phyloP scores from a whole-genome alignment of 345 rosid species.

The Firmiana major region DNA sequence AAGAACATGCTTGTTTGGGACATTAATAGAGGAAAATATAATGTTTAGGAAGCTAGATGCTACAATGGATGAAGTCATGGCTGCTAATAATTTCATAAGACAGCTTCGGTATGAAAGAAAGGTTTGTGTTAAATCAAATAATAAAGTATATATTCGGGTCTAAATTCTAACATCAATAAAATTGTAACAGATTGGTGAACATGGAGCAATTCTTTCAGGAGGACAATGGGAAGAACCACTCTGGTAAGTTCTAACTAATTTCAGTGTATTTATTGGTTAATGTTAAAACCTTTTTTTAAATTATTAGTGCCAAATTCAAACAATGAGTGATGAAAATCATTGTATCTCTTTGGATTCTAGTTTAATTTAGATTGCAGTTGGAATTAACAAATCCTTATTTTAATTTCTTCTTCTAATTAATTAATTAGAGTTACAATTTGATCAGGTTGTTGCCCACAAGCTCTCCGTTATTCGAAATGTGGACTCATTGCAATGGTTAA shows the following conservation, averaged over 20 bases:
- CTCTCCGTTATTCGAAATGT: constrained; percentile 68
- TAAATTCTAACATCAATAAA: neutral
- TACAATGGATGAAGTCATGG: constrained; percentile 67
- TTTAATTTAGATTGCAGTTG: too few species aligned
- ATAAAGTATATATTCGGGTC: neutral
- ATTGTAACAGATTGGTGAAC: constrained; percentile 60
- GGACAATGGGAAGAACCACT: constrained; percentile 89
- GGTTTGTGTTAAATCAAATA: constrained; percentile 27
- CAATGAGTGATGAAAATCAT: too few species aligned
- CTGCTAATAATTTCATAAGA: too few species aligned
- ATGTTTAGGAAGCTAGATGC: constrained; percentile 81
- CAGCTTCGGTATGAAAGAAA: constrained; percentile 81
- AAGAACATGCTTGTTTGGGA: constrained; percentile 81
- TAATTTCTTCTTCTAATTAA: neutral
- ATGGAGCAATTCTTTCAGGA: constrained; percentile 76
- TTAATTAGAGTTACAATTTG: neutral
- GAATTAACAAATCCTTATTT: neutral
- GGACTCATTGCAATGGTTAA: constrained; percentile 66
- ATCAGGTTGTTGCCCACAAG: constrained; percentile 85
- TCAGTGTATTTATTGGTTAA: neutral
- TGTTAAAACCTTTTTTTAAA: too few species aligned
- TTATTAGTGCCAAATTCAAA: too few species aligned
- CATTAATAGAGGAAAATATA: constrained; percentile 70
- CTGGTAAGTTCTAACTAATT: constrained; percentile 29
- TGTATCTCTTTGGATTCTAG: too few species aligned